Conservation (phyloP, 331 rosid genomes). For the Acacia concinna region DNA sequence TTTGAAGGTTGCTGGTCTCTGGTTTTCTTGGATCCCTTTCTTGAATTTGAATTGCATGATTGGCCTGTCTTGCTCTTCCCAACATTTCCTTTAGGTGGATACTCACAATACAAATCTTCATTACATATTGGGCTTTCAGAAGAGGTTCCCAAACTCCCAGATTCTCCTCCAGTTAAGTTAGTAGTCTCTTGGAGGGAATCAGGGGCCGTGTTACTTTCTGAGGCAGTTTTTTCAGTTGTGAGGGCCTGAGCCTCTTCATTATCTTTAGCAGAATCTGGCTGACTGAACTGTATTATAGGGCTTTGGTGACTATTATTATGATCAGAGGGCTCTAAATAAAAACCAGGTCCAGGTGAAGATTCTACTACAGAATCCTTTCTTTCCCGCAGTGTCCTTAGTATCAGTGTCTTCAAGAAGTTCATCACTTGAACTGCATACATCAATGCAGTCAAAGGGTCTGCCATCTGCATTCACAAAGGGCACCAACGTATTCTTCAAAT, state of each 20-base stretch:
- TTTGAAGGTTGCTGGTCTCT: constrained; percentile 39
- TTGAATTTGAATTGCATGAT: constrained; percentile 48
- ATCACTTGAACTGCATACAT: constrained; percentile 96
- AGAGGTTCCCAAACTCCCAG: constrained; percentile 33
- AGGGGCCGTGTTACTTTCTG: constrained; percentile 34
- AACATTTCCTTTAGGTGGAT: constrained; percentile 41
- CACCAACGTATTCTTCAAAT: neutral
- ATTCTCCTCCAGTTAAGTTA: constrained; percentile 38
- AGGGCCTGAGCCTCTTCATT: constrained; percentile 42
- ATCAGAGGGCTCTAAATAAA: constrained; percentile 50
- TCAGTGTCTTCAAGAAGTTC: constrained; percentile 83
- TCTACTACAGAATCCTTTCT: constrained; percentile 67
- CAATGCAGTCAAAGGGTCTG: constrained; percentile 87
- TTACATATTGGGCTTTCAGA: constrained; percentile 39
- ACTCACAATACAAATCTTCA: constrained; percentile 41
- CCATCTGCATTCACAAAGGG: constrained; percentile 67
- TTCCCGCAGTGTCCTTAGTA: constrained; percentile 57
- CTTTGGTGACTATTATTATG: constrained; percentile 50
- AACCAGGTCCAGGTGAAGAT: constrained; percentile 38
- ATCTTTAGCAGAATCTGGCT: constrained; percentile 39
- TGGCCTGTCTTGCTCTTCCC: constrained; percentile 47
- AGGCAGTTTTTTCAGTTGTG: constrained; percentile 36
- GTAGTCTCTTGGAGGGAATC: constrained; percentile 30
- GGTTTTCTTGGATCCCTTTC: constrained; percentile 45
- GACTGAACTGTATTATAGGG: constrained; percentile 43